Evolutionary conservation across 169 alveolate species (phyloP).

Genomic region (Cryptosporidium andersoni): DNA sequence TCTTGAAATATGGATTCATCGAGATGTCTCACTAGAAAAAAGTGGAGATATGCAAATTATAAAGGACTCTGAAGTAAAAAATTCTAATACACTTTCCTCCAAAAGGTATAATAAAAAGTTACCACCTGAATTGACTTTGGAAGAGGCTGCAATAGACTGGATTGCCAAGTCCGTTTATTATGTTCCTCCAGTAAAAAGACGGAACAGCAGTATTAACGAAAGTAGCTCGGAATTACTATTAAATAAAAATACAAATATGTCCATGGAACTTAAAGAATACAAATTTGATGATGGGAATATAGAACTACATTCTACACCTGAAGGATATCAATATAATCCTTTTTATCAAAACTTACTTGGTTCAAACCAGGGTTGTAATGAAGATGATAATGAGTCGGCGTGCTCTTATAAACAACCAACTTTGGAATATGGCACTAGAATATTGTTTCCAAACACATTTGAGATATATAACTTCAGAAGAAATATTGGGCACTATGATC

Average conservation of each 20-base stretch:
- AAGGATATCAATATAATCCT: background rate
- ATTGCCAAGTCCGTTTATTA: slow-evolving; percentile 55
- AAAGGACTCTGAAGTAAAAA: no score
- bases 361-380: background rate
- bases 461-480: slow-evolving; percentile 40
- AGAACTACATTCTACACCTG: background rate
- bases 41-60: background rate
- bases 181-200: slow-evolving; percentile 1
- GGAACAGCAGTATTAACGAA: background rate
- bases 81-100: no score
- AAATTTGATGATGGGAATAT: slow-evolving; percentile 1
- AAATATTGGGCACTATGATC: slow-evolving; percentile 42
- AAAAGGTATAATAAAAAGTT: no score
- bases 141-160: slow-evolving; percentile 61
- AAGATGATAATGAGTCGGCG: background rate
- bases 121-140: slow-evolving; percentile 12
- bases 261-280: background rate
- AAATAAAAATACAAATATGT: background rate
- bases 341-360: background rate
- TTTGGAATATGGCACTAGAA: background rate
- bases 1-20: slow-evolving; percentile 62
- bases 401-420: no score
- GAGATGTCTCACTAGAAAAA: slow-evolving; percentile 13
- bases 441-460: slow-evolving; percentile 28
- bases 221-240: background rate